These are phyloP conservation scores for Exophiala oligosperma DNA, from an alignment of 2,329 filamentous ascomycete species.

Conservation along the genomic window DNA sequence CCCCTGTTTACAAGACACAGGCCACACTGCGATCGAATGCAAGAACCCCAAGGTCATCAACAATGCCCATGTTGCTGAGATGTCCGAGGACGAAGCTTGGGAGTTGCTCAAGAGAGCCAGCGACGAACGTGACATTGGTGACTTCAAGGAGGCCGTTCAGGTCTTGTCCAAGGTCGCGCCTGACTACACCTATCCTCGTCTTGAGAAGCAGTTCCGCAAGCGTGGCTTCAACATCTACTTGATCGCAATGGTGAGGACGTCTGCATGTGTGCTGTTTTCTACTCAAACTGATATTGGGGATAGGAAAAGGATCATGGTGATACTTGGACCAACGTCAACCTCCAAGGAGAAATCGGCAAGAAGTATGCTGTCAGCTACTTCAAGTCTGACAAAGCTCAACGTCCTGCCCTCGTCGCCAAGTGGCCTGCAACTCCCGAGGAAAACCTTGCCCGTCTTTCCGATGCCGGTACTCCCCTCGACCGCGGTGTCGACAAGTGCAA, in stretches of 20 bases:
- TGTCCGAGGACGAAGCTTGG: constrained; percentile 53
- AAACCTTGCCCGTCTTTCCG: constrained; percentile 51
- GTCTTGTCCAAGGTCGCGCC: constrained; percentile 53
- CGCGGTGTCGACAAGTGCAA: constrained; percentile 51
- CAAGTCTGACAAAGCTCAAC: constrained; percentile 47
- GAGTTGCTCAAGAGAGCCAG: constrained; percentile 49
- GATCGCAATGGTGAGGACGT: constrained; percentile 48
- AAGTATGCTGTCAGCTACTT: constrained; percentile 54
- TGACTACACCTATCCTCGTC: constrained; percentile 46
- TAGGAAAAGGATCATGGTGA: constrained; percentile 44
- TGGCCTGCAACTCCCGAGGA: constrained; percentile 53
- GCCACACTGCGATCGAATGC: constrained; percentile 47
- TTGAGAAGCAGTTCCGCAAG: constrained; percentile 53
- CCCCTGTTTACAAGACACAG: constrained; percentile 30
- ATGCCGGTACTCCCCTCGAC: constrained; percentile 54
- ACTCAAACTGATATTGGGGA: constrained; percentile 11
- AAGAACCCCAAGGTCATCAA: constrained; percentile 47
- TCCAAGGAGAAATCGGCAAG: constrained; percentile 54
- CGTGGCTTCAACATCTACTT: constrained; percentile 50
- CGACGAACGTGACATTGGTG: constrained; percentile 49
- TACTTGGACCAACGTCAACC: constrained; percentile 52
- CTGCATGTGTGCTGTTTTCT: not conserved
- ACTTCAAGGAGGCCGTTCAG: constrained; percentile 52
- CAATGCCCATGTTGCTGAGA: constrained; percentile 45
- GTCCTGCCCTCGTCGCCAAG: constrained; percentile 45